Conservation (phyloP, 768 basidiomycete species). For the Russula emetica region DNA sequence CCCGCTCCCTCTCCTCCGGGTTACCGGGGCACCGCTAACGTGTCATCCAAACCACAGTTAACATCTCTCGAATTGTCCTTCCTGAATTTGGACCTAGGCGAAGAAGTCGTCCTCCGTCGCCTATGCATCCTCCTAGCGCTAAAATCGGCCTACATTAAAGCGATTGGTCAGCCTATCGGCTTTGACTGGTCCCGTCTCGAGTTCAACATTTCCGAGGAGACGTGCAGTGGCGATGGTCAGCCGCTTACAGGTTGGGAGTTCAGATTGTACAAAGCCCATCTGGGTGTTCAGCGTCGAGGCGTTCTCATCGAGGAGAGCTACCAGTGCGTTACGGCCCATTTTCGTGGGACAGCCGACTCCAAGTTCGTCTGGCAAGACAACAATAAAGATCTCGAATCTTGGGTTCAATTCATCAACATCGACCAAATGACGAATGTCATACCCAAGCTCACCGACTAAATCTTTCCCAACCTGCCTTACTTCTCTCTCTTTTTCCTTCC, state of each 20-base stretch:
- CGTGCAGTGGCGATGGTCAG: conserved; percentile 62
- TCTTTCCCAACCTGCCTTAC: neutral
- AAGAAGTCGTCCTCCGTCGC: conserved; percentile 66
- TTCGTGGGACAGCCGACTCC: conserved; percentile 59
- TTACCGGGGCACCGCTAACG: neutral
- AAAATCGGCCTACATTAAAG: conserved; percentile 79
- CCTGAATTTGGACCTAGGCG: conserved; percentile 47
- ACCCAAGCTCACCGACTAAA: conserved; percentile 64
- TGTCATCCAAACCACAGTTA: conserved; percentile 36
- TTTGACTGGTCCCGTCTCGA: conserved; percentile 82
- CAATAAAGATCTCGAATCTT: conserved; percentile 61
- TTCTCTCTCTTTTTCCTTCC: neutral
- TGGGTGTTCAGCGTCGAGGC: conserved; percentile 60
- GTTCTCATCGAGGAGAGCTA: conserved; percentile 61
- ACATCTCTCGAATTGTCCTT: conserved; percentile 51
- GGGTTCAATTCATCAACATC: conserved; percentile 82
- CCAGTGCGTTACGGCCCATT: conserved; percentile 75
- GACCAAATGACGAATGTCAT: conserved; percentile 79
- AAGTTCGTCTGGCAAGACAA: conserved; percentile 71
- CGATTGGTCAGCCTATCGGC: conserved; percentile 74
- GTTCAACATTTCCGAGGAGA: conserved; percentile 65
- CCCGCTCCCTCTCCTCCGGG: neutral
- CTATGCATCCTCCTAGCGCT: conserved; percentile 74
- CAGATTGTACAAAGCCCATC: conserved; percentile 67
- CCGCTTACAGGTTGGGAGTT: conserved; percentile 82